Evolutionary conservation across 306 rosid species (phyloP).

Genomic region (Bauhinia variegata): DNA sequence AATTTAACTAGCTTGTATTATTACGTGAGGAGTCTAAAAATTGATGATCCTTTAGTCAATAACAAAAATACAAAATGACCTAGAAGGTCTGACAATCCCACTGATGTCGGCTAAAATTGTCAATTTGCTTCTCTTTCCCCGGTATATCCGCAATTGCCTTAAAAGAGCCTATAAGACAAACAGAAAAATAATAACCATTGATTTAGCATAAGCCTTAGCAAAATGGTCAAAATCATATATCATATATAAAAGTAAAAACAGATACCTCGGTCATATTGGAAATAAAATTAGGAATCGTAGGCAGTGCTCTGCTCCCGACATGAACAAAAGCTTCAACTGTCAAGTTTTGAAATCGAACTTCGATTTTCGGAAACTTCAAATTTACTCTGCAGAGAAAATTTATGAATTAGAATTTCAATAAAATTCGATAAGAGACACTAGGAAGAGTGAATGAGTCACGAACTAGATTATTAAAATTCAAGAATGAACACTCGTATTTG

Average conservation of each 20-base stretch:
- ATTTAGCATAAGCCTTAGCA: neutral
- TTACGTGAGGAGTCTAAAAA: too few relatives aligned
- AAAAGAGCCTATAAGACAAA: constrained; percentile 57
- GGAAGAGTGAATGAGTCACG: too few relatives aligned
- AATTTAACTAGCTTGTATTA: too few relatives aligned
- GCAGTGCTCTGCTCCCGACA: constrained; percentile 95
- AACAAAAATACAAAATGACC: constrained; percentile 38
- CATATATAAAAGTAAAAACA: neutral
- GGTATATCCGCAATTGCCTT: constrained; percentile 60
- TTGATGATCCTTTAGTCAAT: too few relatives aligned
- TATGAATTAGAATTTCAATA: neutral
- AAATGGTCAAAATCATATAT: constrained; percentile 1
- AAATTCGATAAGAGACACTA: neutral
- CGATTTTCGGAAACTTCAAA: constrained; percentile 86
- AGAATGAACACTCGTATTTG: neutral
- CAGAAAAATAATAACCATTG: neutral
- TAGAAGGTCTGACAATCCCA: constrained; percentile 90
- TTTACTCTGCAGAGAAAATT: constrained; percentile 60
- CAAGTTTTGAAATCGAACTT: constrained; percentile 85
- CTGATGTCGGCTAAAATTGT: constrained; percentile 75
- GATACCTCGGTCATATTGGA: constrained; percentile 85
- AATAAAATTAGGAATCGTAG: constrained; percentile 89
- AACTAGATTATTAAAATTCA: constrained; percentile 1
- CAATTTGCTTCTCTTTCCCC: constrained; percentile 72
- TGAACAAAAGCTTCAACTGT: constrained; percentile 84